A percentile compares a stretch with the other conserved stretches of the same genome.
phyloP scores from a whole-genome alignment of 192 early-diverging fungal genomes.

The Coemansia sp. region DNA sequence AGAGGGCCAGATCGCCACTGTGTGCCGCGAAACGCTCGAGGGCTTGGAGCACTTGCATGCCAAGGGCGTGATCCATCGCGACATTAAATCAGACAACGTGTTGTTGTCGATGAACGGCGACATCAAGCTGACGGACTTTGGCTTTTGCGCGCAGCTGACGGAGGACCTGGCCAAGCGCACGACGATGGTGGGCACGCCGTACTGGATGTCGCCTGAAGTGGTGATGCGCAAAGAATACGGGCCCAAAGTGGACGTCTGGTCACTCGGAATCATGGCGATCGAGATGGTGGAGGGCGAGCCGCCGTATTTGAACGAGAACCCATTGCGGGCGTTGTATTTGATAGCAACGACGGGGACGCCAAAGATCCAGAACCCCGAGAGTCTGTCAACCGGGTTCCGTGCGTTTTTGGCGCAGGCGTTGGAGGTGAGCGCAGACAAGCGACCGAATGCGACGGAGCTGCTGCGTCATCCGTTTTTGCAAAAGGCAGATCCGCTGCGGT shows the following conservation, averaged over 20 bases:
- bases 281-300: conserved; percentile 98
- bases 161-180: conserved; percentile 81
- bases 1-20: conserved; percentile 91
- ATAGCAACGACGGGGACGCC: conserved; percentile 97
- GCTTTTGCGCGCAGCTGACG: conserved; percentile 89
- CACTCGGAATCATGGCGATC: conserved; percentile 94
- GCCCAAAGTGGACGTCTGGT: conserved; percentile 86
- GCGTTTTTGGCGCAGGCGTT: conserved; percentile 81
- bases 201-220: conserved; percentile 87
- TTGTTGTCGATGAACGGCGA: conserved; percentile 74
- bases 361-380: conserved; percentile 82
- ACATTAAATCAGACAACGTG: conserved; percentile 90
- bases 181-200: conserved; percentile 87
- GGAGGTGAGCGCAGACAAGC: conserved; percentile 78
- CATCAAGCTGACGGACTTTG: conserved; percentile 93
- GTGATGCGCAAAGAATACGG: conserved; percentile 79
- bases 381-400: conserved; percentile 68
- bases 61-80: conserved; percentile 84
- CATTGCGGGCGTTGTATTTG: conserved; percentile 89
- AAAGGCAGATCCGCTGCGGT: conserved; percentile 77
- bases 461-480: conserved; percentile 84
- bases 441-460: conserved; percentile 77
- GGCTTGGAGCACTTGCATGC: conserved; percentile 79
- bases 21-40: conserved; percentile 79
- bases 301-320: conserved; percentile 92